These are phyloP conservation scores for Hydnum rufescens DNA, from an alignment of 768 basidiomycete genomes.

Conservation along the genomic window DNA sequence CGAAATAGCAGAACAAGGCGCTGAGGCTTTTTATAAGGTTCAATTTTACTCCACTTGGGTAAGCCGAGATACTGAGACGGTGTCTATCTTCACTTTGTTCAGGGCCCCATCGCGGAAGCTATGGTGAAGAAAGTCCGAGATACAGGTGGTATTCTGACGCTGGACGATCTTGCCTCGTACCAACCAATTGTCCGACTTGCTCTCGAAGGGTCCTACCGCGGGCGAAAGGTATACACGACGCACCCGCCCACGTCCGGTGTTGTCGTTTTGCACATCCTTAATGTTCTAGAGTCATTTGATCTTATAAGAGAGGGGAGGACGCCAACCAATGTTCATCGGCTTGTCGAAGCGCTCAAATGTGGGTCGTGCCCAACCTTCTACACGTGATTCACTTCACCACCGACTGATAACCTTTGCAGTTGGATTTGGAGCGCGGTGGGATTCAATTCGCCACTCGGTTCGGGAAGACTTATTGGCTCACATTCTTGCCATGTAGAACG, in stretches of 20 bases:
- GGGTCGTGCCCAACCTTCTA: conserved; percentile 14
- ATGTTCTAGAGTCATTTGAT: conserved; percentile 61
- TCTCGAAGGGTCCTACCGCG: conserved; percentile 55
- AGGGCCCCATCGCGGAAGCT: conserved; percentile 20
- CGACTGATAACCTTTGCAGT: conserved; percentile 15
- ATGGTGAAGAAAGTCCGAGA: conserved; percentile 17
- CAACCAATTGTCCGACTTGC: conserved; percentile 24
- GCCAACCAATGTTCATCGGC: conserved; percentile 52
- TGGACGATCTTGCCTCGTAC: conserved; percentile 20
- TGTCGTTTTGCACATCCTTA: conserved; percentile 82
- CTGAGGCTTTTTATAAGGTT: conserved; percentile 52
- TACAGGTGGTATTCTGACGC: conserved; percentile 20
- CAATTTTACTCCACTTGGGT: too few relatives aligned
- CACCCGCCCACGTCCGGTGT: conserved; percentile 60
- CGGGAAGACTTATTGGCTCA: background rate
- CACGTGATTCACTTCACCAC: background rate
- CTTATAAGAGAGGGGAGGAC: conserved; percentile 29
- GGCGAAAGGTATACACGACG: conserved; percentile 64
- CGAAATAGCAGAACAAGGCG: conserved; percentile 53
- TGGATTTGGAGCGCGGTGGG: conserved; percentile 43
- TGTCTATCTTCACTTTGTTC: background rate
- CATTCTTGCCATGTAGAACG: conserved; percentile 30
- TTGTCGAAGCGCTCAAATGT: conserved; percentile 77
- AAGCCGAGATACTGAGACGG: too few relatives aligned
- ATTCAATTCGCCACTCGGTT: background rate